Base-by-base conservation (phyloP, 1,284 basidiomycete species). In the Mrakiaceae sp. region DNA sequence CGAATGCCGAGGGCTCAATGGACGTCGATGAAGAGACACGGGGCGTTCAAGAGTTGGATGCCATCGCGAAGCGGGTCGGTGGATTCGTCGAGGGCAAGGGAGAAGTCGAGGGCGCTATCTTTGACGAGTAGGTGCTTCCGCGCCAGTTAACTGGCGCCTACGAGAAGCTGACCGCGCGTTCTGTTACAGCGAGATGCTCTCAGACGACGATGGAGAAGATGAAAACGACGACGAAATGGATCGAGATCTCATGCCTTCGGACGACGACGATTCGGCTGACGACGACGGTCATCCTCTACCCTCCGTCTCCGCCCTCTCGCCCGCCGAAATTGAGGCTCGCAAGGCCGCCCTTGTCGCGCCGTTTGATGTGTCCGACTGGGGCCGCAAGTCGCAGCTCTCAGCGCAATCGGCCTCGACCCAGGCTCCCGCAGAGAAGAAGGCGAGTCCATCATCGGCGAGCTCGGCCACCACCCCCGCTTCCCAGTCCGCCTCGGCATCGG, bases 61-160 rank as follows among this genome's bases (percentile, higher is more conserved):
- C 83, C 68, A 80, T 97, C 59, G 91, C 93, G 9, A 79, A 82
- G 68, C 89, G 90, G 74, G 88, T 97, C 0, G 86, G 90, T 71
- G 79, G 81, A 44, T 97, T 97, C 72, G 84, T 97, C 2, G 86
- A 91, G 69, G 90, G 88, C 2, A 78, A 92, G 73, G 93, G 93
- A 5, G 86, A 88, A 68, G 68, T 95, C 5, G 86, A 90, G 70
- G 93, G 93, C 1, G 93, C 90, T 0, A 76, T 81, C 67, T 94
- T 97, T 71, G 83, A 86, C 60, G 92, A 94, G 91, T 95, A 76
- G 71, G 88, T 78, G 9, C 62, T 52, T 44, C 46, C 48, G n/a
- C 42, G 62, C 60, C 53, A 16, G 14, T 6, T 5, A 14, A 48
- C 5, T 47, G 9, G 9, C 47, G 3, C 39, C 10, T 16, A 2